phyloP scores from a whole-genome alignment of 2,329 filamentous ascomycete genomes.

The Sclerotinia spermophila region DNA sequence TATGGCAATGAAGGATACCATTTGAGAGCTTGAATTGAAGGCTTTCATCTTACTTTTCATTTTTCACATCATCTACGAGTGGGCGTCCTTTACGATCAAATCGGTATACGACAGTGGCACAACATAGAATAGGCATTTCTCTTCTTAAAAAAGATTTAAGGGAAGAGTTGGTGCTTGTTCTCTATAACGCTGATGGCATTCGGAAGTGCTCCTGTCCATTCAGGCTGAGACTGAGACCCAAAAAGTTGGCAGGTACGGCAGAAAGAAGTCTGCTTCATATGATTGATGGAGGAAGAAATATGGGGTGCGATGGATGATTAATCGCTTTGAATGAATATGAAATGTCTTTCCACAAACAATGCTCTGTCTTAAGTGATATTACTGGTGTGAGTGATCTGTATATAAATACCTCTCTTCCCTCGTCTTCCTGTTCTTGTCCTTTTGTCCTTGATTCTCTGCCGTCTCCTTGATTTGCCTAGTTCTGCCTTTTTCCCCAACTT shows the following conservation, averaged over 20 bases:
- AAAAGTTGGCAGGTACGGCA: conserved; percentile 13
- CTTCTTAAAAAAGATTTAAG: conserved; percentile 24
- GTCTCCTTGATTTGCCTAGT: not conserved
- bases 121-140: conserved; percentile 24
- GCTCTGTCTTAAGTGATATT: not conserved
- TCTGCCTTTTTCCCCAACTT: too few species aligned
- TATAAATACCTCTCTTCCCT: not conserved
- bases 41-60: conserved; percentile 24
- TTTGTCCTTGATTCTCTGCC: not conserved
- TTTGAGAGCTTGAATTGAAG: conserved; percentile 21
- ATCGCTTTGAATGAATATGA: conserved; percentile 14
- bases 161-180: conserved; percentile 26
- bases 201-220: conserved; percentile 40
- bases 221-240: conserved; percentile 26
- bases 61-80: conserved; percentile 32
- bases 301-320: not conserved
- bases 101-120: conserved; percentile 17
- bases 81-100: conserved; percentile 25
- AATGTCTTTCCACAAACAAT: conserved; percentile 14
- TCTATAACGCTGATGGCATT: conserved; percentile 38
- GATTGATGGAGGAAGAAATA: conserved; percentile 18
- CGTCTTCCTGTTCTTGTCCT: not conserved
- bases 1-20: conserved; percentile 22
- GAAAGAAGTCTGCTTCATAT: conserved; percentile 17
- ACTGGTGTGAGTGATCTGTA: not conserved